Percentiles rank a stretch among this genome's conserved stretches.
Evolutionary conservation across 495 filamentous ascomycete genomes (phyloP).

Genomic region (Podospora pseudoanserina): DNA sequence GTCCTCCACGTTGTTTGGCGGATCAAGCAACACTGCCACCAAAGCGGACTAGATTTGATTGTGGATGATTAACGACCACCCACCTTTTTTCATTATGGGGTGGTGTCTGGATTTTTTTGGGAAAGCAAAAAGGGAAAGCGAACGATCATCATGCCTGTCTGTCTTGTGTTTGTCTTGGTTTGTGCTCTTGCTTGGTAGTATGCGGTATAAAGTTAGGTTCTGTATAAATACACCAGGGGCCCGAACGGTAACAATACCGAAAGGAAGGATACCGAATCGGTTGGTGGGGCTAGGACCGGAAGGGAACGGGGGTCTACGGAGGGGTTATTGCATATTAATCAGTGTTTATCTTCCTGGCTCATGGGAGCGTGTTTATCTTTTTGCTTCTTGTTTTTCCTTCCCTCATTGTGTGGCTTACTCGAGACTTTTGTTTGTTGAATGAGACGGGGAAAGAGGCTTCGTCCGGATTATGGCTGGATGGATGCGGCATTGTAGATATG

Average conservation of each 20-base stretch:
- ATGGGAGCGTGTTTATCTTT: background rate
- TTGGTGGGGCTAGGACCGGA: background rate
- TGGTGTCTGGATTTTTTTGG: background rate
- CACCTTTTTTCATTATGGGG: background rate
- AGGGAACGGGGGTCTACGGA: background rate
- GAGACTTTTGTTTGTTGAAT: background rate
- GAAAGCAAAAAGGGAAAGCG: background rate
- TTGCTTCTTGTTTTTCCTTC: slow-evolving; percentile 2
- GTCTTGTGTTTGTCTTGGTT: background rate
- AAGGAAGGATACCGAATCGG: background rate
- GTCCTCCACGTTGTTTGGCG: slow-evolving; percentile 8
- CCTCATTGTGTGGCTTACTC: background rate
- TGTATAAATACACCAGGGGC: background rate
- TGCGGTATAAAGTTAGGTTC: background rate
- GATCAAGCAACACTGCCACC: slow-evolving; percentile 3
- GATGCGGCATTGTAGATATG: background rate
- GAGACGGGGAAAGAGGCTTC: background rate
- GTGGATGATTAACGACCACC: background rate
- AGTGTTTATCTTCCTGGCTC: slow-evolving; percentile 5
- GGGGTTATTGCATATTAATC: slow-evolving; percentile 8
- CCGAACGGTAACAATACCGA: background rate
- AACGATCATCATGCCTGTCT: background rate
- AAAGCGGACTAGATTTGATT: slow-evolving; percentile 18
- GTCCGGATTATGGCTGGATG: background rate
- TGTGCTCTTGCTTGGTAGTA: background rate